Conservation (phyloP, 176 grass and related monocot genomes). For the Hsuehochloa calcarea region DNA sequence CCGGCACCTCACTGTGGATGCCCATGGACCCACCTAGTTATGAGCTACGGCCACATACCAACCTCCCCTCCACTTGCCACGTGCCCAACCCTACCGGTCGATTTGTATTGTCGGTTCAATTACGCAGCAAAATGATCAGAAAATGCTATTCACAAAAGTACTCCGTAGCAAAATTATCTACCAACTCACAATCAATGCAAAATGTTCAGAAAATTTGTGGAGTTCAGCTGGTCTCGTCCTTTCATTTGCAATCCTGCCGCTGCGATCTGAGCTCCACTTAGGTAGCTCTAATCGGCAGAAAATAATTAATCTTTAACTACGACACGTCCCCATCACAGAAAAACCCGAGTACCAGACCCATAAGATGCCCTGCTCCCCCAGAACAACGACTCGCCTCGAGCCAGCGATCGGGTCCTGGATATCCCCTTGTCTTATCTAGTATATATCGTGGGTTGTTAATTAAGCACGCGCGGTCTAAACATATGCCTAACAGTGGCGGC, state of each 20-base stretch:
- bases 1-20: neutral
- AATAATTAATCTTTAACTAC: neutral
- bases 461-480: neutral
- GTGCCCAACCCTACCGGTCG: neutral
- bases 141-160: neutral
- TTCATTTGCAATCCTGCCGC: neutral
- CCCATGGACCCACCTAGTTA: neutral
- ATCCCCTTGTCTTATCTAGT: neutral
- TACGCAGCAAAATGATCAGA: neutral
- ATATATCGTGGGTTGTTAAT: neutral
- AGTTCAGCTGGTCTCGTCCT: neutral
- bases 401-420: neutral
- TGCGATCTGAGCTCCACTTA: neutral
- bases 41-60: conserved; percentile 20
- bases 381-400: neutral
- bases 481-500: neutral
- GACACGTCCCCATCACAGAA: conserved; percentile 17
- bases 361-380: conserved; percentile 34
- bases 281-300: neutral
- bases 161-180: neutral
- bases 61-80: conserved; percentile 25
- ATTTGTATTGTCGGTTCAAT: neutral
- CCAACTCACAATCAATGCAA: neutral
- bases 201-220: neutral
- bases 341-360: conserved; percentile 14